These are phyloP conservation scores for Calonectria crousiana DNA, from an alignment of 2,329 filamentous ascomycete species.

Conservation along the genomic window DNA sequence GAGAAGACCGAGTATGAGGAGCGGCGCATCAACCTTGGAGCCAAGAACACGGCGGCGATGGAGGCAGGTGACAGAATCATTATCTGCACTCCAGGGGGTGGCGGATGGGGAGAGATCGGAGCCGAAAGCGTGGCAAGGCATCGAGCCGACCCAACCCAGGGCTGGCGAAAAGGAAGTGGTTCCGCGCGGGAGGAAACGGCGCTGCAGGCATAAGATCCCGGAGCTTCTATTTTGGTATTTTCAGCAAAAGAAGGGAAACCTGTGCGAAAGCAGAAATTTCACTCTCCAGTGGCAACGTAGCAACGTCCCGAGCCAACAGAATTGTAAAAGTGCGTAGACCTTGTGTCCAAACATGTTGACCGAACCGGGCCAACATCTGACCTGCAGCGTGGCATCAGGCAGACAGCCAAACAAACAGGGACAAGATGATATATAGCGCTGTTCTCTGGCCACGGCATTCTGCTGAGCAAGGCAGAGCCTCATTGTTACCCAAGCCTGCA, in stretches of 20 bases:
- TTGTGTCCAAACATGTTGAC: background rate
- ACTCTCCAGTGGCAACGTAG: background rate
- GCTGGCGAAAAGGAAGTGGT: conserved; percentile 69
- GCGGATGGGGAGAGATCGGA: conserved; percentile 77
- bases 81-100: conserved; percentile 82
- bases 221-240: background rate
- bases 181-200: conserved; percentile 68
- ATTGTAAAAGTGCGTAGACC: background rate
- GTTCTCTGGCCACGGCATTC: background rate
- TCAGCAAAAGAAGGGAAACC: conserved; percentile 6
- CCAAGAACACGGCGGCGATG: conserved; percentile 85
- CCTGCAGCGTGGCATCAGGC: conserved; percentile 30
- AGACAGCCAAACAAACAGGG: conserved; percentile 2
- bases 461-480: conserved; percentile 16
- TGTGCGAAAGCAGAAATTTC: conserved; percentile 5
- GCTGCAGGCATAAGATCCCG: conserved; percentile 62
- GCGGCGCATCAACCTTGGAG: conserved; percentile 78
- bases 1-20: conserved; percentile 64
- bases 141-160: conserved; percentile 65
- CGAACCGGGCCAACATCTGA: conserved; percentile 16
- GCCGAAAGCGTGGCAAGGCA: conserved; percentile 64
- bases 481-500: conserved; percentile 1
- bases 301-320: background rate
- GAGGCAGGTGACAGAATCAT: conserved; percentile 82
- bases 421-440: background rate